A percentile compares a stretch with the other conserved stretches of the same genome.
phyloP scores from a whole-genome alignment of 2,329 filamentous ascomycete genomes.

The Colletotrichum orbiculare region DNA sequence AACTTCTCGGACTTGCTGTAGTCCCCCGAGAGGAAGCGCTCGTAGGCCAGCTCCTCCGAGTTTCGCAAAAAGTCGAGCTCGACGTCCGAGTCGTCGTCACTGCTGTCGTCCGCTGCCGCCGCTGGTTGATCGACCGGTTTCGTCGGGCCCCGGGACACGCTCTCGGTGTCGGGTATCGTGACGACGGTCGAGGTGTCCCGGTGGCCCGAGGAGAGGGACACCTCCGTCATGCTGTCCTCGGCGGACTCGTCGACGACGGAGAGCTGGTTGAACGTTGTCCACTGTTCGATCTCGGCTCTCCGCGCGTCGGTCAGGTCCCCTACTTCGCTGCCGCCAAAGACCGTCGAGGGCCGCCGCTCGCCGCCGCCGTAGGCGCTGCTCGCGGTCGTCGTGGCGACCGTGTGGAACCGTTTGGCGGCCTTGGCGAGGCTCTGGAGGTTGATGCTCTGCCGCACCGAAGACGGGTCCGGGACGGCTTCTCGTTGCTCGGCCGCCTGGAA shows the following conservation, averaged over 20 bases:
- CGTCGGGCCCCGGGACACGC: not conserved
- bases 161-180: not conserved
- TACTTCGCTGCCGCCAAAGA: slow-evolving; percentile 9
- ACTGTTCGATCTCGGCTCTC: not conserved
- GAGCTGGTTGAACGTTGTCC: not conserved
- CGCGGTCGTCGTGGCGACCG: slow-evolving; percentile 4
- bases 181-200: slow-evolving; percentile 4
- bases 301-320: slow-evolving; percentile 2
- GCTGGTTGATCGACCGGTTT: not conserved
- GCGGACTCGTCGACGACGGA: not conserved
- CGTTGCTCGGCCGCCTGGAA: not conserved
- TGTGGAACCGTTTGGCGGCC: slow-evolving; percentile 15
- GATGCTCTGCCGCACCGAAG: not conserved
- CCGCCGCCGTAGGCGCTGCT: slow-evolving; percentile 4
- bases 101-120: not conserved
- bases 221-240: slow-evolving; percentile 2
- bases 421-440: slow-evolving; percentile 17
- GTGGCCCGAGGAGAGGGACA: not conserved
- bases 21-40: slow-evolving; percentile 4
- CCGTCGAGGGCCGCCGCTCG: not conserved
- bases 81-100: slow-evolving; percentile 14
- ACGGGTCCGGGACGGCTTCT: not conserved
- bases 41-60: slow-evolving; percentile 19
- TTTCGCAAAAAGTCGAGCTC: slow-evolving; percentile 13
- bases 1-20: slow-evolving; percentile 25